Percentiles rank a stretch among this genome's conserved stretches.
Conservation (phyloP, 345 rosid genomes). For the Rhizophora mangle region DNA sequence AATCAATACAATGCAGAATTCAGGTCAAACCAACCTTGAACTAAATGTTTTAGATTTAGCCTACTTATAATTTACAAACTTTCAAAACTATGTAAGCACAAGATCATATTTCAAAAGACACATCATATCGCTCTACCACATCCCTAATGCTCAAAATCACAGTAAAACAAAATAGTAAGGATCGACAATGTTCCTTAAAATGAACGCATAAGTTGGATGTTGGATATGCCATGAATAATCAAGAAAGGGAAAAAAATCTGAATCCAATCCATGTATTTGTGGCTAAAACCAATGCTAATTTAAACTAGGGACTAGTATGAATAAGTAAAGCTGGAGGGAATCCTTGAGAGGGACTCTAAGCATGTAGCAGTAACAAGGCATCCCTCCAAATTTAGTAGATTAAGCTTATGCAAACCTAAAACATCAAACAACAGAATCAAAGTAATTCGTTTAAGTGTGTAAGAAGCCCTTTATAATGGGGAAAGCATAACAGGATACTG, state of each 20-base stretch:
- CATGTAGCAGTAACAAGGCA: constrained; percentile 79
- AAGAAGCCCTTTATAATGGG: not conserved
- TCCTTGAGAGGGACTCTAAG: constrained; percentile 77
- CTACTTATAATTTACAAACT: not conserved
- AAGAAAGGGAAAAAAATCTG: too few species aligned
- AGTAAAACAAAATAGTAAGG: not conserved
- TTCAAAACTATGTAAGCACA: not conserved
- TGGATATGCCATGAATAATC: not conserved
- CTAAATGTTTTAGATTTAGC: not conserved
- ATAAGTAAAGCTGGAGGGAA: not conserved
- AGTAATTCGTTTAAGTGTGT: not conserved
- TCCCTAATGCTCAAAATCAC: not conserved
- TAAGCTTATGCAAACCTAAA: constrained; percentile 71
- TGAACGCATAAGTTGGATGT: not conserved
- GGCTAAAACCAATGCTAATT: too few species aligned
- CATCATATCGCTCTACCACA: not conserved
- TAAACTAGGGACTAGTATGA: too few species aligned
- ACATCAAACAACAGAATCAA: constrained; percentile 6
- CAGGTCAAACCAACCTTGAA: not conserved
- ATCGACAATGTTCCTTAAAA: too few species aligned
- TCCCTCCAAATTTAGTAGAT: constrained; percentile 78
- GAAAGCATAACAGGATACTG: not conserved
- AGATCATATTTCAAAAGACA: too few species aligned
- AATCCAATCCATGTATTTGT: too few species aligned
- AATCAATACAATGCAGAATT: not conserved